These are phyloP conservation scores for Penicillium samsonianum DNA, from an alignment of 495 filamentous ascomycete genomes.

Conservation along the genomic window DNA sequence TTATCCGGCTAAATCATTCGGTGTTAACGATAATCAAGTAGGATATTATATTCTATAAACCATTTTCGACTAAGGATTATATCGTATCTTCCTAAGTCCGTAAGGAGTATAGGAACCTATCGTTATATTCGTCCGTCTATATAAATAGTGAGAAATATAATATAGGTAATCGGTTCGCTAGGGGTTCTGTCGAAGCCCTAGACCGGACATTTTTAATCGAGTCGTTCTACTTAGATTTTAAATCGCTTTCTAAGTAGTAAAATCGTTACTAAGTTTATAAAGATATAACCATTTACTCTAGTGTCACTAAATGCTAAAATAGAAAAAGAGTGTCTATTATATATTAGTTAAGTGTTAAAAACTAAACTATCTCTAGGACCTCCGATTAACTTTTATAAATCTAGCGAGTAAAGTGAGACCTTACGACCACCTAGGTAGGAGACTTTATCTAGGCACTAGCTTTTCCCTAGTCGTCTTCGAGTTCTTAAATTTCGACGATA, in stretches of 20 bases:
- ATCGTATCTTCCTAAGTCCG: not conserved
- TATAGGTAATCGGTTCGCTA: not conserved
- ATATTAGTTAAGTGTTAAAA: not conserved
- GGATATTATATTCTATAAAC: not conserved
- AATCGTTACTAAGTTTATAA: conserved; percentile 1
- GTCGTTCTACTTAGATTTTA: too few relatives aligned
- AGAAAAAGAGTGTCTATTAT: not conserved
- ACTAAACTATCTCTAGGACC: conserved; percentile 1
- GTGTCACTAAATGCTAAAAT: not conserved
- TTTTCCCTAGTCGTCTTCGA: not conserved
- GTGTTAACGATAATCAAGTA: not conserved
- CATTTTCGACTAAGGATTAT: not conserved
- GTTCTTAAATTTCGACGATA: not conserved
- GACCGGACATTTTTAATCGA: not conserved
- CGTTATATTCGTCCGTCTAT: not conserved
- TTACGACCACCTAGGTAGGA: not conserved
- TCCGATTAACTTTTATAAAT: not conserved
- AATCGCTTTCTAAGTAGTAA: not conserved
- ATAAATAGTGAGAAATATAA: not conserved
- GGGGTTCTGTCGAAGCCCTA: not conserved
- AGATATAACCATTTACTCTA: not conserved
- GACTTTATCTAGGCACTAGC: not conserved
- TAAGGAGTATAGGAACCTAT: not conserved
- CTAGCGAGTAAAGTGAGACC: not conserved
- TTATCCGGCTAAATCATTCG: not conserved